Percentiles rank a stretch among this genome's conserved stretches.
Evolutionary conservation across 116 monocot species (phyloP).

Genomic region (Phalaenopsis hybrid): DNA sequence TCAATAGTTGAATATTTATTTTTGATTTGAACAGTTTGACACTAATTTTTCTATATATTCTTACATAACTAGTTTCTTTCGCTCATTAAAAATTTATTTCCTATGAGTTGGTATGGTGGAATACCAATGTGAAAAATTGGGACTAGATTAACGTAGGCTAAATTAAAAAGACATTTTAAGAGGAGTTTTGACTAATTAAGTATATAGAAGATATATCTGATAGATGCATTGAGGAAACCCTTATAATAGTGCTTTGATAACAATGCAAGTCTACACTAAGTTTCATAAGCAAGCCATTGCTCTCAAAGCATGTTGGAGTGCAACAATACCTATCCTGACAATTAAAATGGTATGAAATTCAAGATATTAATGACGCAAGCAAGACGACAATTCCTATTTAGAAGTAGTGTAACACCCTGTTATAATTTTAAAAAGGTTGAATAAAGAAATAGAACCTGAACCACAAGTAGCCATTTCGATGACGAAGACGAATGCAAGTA

Average conservation of each 20-base stretch:
- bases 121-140: background rate
- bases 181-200: background rate
- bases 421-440: too few relatives aligned
- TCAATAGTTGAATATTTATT: background rate
- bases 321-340: too few relatives aligned
- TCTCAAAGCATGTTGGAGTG: too few relatives aligned
- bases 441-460: too few relatives aligned
- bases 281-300: too few relatives aligned
- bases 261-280: too few relatives aligned
- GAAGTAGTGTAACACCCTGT: too few relatives aligned
- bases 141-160: background rate
- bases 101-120: background rate
- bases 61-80: background rate
- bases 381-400: too few relatives aligned
- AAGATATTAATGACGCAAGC: too few relatives aligned
- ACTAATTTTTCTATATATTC: background rate
- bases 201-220: background rate
- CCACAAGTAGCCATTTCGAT: too few relatives aligned
- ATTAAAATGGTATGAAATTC: too few relatives aligned
- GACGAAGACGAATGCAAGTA: too few relatives aligned
- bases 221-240: background rate
- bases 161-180: background rate
- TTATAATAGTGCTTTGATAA: background rate
- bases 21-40: background rate
- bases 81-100: background rate